These are phyloP conservation scores for Candida tallmaniae DNA, from an alignment of 805 yeast species.

Conservation along the genomic window DNA sequence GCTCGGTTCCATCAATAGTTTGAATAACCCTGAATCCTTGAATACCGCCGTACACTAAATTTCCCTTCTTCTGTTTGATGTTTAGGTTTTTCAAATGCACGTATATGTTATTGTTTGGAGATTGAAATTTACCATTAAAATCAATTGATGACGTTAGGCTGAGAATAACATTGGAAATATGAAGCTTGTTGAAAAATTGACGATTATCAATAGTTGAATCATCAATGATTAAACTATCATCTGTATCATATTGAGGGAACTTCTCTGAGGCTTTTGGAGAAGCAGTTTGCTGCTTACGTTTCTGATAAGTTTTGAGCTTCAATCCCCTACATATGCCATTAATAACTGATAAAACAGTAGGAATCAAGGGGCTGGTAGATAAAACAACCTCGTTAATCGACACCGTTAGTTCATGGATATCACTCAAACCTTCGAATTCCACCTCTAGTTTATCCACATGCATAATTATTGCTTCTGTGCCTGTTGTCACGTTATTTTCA, in stretches of 20 bases:
- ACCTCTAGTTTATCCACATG: conserved; percentile 34
- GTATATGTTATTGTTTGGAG: conserved; percentile 23
- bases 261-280: neutral
- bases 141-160: conserved; percentile 46
- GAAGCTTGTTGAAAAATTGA: conserved; percentile 34
- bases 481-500: neutral
- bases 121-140: conserved; percentile 36
- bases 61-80: conserved; percentile 40
- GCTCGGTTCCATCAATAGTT: conserved; percentile 13
- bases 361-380: conserved; percentile 42
- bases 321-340: conserved; percentile 33
- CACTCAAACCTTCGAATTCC: conserved; percentile 45
- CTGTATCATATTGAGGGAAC: conserved; percentile 23
- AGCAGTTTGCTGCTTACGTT: conserved; percentile 14
- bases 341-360: conserved; percentile 31
- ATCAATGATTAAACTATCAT: conserved; percentile 10
- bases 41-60: conserved; percentile 46
- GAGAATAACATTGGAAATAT: conserved; percentile 31
- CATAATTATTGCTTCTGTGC: conserved; percentile 11
- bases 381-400: conserved; percentile 37
- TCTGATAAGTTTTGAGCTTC: conserved; percentile 29
- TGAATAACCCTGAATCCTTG: conserved; percentile 26
- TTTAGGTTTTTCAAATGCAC: conserved; percentile 24
- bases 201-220: conserved; percentile 11
- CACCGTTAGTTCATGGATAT: conserved; percentile 31